phyloP scores from a whole-genome alignment of 805 yeast genomes.

The Zygosaccharomyces pseudorouxii region DNA sequence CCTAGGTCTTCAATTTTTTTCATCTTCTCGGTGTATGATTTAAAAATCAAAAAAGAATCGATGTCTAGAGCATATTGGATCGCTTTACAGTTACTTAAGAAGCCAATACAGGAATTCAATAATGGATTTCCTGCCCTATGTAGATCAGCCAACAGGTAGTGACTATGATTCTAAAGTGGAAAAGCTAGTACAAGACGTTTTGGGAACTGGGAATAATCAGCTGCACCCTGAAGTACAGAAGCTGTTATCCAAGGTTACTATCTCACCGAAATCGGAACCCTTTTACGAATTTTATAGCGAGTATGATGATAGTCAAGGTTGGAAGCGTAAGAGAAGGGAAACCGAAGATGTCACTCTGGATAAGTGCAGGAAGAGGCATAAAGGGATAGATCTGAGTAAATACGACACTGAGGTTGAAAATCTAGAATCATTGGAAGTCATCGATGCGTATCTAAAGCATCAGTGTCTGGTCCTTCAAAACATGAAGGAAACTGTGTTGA shows the following conservation, averaged over 20 bases:
- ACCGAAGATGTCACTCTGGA: conserved; percentile 11
- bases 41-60: not conserved
- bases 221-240: conserved; percentile 19
- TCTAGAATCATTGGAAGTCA: conserved; percentile 22
- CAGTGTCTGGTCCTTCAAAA: conserved; percentile 37
- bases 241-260: not conserved
- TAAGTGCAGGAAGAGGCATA: conserved; percentile 9
- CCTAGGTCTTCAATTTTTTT: not conserved
- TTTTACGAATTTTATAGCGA: conserved; percentile 1
- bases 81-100: not conserved
- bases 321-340: conserved; percentile 5
- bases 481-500: conserved; percentile 33
- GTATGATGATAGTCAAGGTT: not conserved
- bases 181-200: conserved; percentile 16
- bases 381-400: conserved; percentile 33
- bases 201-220: conserved; percentile 25
- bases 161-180: conserved; percentile 10
- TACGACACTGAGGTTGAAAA: conserved; percentile 24
- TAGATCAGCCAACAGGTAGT: not conserved
- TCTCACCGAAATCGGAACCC: not conserved
- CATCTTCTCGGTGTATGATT: not conserved
- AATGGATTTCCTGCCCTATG: conserved; percentile 23
- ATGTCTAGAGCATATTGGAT: not conserved
- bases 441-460: conserved; percentile 31
- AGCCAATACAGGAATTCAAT: not conserved